These are phyloP conservation scores for Balakata baccata DNA, from an alignment of 345 rosid species.

Conservation along the genomic window DNA sequence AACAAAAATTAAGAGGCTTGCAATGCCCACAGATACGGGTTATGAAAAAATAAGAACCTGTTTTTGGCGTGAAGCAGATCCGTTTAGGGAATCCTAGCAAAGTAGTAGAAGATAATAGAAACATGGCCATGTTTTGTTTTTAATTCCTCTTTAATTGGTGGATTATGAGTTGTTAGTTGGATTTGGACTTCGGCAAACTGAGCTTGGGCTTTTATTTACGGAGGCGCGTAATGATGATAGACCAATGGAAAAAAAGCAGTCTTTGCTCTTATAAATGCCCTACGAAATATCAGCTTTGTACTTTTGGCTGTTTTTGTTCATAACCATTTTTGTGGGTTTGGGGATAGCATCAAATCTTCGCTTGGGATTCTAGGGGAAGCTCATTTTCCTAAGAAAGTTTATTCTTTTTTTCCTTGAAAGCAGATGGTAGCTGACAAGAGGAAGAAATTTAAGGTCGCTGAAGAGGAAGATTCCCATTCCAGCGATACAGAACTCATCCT, in stretches of 20 bases:
- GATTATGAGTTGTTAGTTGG: neutral
- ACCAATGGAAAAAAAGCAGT: neutral
- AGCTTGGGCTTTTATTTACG: neutral
- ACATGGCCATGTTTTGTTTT: neutral
- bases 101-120: neutral
- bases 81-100: neutral
- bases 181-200: neutral
- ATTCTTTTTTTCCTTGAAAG: neutral
- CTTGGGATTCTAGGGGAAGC: neutral
- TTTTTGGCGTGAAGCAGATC: neutral
- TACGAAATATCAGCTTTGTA: neutral
- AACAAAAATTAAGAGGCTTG: neutral
- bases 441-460: constrained; percentile 32
- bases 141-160: neutral
- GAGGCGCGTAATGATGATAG: neutral
- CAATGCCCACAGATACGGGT: neutral
- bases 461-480: constrained; percentile 18
- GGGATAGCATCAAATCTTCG: neutral
- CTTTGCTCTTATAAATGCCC: neutral
- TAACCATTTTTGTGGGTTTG: no score
- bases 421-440: constrained; percentile 30
- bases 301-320: no score
- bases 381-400: constrained; percentile 5
- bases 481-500: constrained; percentile 25
- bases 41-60: neutral